Percentiles rank a stretch among this genome's conserved stretches.
Evolutionary conservation across 768 basidiomycete genomes (phyloP).

Genomic region (Kwoniella dendrophila): DNA sequence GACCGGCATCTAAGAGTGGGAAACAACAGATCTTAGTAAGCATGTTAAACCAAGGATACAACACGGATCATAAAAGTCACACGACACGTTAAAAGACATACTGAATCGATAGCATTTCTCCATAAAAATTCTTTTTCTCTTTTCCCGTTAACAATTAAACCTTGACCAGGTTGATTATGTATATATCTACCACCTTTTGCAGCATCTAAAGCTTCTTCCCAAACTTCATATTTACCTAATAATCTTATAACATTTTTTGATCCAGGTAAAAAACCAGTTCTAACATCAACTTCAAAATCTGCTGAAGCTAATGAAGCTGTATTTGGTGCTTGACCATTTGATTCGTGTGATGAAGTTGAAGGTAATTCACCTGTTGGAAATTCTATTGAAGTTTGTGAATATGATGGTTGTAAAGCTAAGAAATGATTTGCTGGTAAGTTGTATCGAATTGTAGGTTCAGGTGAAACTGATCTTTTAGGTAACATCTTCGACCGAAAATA

Average conservation of each 20-base stretch:
- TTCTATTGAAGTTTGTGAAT: conserved; percentile 26
- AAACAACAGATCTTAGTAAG: neutral
- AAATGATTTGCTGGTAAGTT: conserved; percentile 49
- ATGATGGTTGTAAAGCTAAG: conserved; percentile 51
- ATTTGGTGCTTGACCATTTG: conserved; percentile 57
- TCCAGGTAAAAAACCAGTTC: conserved; percentile 89
- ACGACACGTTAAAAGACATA: conserved; percentile 59
- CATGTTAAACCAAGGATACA: neutral
- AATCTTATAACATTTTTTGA: conserved; percentile 69
- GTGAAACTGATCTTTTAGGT: conserved; percentile 17
- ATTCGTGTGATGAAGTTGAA: conserved; percentile 40
- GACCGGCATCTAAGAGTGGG: conserved; percentile 66
- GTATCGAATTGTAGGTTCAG: neutral
- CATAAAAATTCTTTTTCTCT: conserved; percentile 63
- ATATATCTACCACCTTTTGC: no score
- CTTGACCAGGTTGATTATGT: conserved; percentile 50
- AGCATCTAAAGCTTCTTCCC: conserved; percentile 64
- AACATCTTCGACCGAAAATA: no score
- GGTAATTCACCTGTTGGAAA: conserved; percentile 34
- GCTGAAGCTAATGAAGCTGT: conserved; percentile 73
- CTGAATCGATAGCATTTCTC: conserved; percentile 67
- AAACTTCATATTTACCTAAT: conserved; percentile 66
- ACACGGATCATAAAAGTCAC: no score
- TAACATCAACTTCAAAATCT: conserved; percentile 88
- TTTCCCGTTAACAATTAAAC: conserved; percentile 39